Evolutionary conservation across 495 filamentous ascomycete genomes (phyloP), one percentile per base, ranked within the genome.

Genomic region (Cryomyces antarcticus): DNA sequence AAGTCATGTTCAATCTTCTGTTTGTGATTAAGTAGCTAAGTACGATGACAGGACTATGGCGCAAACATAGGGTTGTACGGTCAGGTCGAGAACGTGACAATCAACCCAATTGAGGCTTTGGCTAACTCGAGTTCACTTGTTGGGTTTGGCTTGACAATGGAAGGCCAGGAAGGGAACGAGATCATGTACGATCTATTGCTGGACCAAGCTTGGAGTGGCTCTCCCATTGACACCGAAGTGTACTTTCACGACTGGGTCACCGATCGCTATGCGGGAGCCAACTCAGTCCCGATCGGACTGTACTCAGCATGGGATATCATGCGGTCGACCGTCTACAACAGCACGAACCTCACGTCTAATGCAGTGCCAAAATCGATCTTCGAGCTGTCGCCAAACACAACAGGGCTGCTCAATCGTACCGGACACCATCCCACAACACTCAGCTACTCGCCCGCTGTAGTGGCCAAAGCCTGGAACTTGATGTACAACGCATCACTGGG

Each of bases 141-240:
- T 11, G 69, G 69, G 5, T 64, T 66, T 35, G 64, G 67, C 5
- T 52, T 67, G 12, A 66, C 61, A 6, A 62, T 63, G 41, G 68
- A 70, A 45, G 68, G 66, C 5, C 69, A 70, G 42, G 67, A 71
- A 44, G 66, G 67, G n/a, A 72, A 72, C 42, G 66, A 72, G 36
- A 63, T 72, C 43, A 60, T 71, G 43, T 71, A 71, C 43, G 56
- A 66, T 42, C 50, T 71, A 6, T 49, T 71, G 0, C 55, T 72
- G 5, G 65, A 68, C 33, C 68, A 72, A 50, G 67, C 66, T 7
- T 71, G 68, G 68, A 57, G 52, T 6, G 30, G 31, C 0, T 50
- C 52, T 4, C 63, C 69, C 2, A 58, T 72, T 30, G 56, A 69
- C 31, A 69, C 65, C 0, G 40, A 47, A 5, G 38, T 35, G 3